Evolutionary conservation across 106 monocot species (phyloP).

Genomic region (Alisma plantagoaquatica): DNA sequence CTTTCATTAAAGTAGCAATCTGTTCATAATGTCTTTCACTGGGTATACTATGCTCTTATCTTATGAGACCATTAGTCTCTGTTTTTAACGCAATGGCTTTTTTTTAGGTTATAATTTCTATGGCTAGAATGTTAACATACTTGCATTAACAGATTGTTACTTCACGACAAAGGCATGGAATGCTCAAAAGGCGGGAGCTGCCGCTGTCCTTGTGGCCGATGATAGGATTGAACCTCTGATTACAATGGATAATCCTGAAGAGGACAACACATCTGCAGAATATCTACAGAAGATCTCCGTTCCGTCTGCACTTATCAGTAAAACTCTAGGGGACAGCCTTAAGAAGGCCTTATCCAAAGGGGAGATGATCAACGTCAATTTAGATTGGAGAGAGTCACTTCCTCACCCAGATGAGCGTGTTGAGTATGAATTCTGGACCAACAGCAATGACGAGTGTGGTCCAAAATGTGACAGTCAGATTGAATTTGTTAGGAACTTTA

Average conservation of each 20-base stretch:
- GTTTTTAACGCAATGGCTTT: no score
- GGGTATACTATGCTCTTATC: no score
- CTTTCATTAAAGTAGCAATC: no score
- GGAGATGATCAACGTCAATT: slow-evolving; percentile 95
- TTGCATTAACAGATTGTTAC: slow-evolving; percentile 28
- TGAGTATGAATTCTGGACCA: slow-evolving; percentile 97
- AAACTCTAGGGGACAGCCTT: slow-evolving; percentile 60
- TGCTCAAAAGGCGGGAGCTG: slow-evolving; percentile 89
- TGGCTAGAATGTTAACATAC: no score
- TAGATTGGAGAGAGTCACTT: slow-evolving; percentile 97
- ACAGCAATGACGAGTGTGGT: slow-evolving; percentile 98
- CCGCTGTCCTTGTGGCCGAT: slow-evolving; percentile 88
- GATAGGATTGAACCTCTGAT: slow-evolving; percentile 81
- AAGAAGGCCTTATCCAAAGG: slow-evolving; percentile 64
- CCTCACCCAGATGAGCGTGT: slow-evolving; percentile 98
- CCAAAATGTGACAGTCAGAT: slow-evolving; percentile 82
- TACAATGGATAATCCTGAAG: slow-evolving; percentile 94
- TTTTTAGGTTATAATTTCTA: no score
- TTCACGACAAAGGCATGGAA: slow-evolving; percentile 93
- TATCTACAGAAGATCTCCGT: slow-evolving; percentile 92
- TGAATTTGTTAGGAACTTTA: slow-evolving; percentile 78
- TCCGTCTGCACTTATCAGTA: slow-evolving; percentile 80
- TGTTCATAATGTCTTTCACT: no score
- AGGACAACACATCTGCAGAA: slow-evolving; percentile 65
- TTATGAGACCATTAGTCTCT: no score